These are phyloP conservation scores for Xylaria castorea DNA, from an alignment of 495 filamentous ascomycete genomes.

Conservation along the genomic window DNA sequence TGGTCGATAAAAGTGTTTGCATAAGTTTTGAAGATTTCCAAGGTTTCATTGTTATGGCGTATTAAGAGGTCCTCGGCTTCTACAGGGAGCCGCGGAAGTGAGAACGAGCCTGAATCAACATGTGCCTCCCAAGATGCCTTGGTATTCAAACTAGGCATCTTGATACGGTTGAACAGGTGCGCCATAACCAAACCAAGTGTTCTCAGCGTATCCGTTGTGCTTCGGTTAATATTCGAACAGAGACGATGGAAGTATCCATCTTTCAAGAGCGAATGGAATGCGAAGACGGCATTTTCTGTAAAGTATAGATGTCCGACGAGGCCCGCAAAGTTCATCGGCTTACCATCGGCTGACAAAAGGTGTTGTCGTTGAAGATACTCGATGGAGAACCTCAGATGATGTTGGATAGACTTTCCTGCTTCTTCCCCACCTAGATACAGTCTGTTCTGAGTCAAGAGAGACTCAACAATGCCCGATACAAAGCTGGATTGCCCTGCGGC, in stretches of 20 bases:
- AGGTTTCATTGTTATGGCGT: conserved; percentile 66
- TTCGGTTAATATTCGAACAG: conserved; percentile 56
- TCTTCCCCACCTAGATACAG: conserved; percentile 70
- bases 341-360: conserved; percentile 64
- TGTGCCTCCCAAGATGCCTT: not conserved
- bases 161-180: conserved; percentile 63
- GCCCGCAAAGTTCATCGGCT: conserved; percentile 72
- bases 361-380: conserved; percentile 75
- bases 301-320: conserved; percentile 73
- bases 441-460: conserved; percentile 70
- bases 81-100: conserved; percentile 67
- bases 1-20: conserved; percentile 71
- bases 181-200: conserved; percentile 69
- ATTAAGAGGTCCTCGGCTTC: conserved; percentile 60
- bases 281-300: conserved; percentile 73
- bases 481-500: conserved; percentile 66
- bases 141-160: not conserved
- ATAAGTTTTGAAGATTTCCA: conserved; percentile 69
- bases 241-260: conserved; percentile 71
- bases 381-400: conserved; percentile 80
- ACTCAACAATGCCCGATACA: conserved; percentile 66
- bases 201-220: conserved; percentile 42
- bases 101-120: conserved; percentile 36
- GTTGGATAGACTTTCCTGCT: conserved; percentile 66
- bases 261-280: conserved; percentile 74